A percentile compares a stretch with the other conserved stretches of the same genome.
Evolutionary conservation across 192 early-diverging fungal species (phyloP).

Genomic region (Coemansia asiatica): DNA sequence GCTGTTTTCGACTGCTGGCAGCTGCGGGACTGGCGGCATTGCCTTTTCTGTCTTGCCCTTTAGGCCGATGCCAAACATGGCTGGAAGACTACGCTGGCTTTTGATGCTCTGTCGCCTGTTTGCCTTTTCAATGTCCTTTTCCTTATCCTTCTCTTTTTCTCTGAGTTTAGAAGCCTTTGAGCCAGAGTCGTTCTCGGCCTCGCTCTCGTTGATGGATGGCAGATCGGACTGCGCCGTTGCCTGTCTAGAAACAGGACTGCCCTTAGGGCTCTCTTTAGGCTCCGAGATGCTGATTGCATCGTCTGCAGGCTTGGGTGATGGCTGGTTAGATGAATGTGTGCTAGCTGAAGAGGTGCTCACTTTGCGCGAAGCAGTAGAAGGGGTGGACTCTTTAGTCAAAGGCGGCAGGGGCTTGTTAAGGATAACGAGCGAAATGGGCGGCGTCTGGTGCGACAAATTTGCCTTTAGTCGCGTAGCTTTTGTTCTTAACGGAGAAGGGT

Average conservation of each 20-base stretch:
- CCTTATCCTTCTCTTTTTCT: conserved; percentile 23
- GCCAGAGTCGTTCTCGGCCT: background rate
- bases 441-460: background rate
- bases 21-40: conserved; percentile 40
- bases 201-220: conserved; percentile 4
- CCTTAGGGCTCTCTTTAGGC: background rate
- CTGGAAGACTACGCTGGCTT: conserved; percentile 51
- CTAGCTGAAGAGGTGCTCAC: conserved; percentile 3
- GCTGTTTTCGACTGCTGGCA: conserved; percentile 13
- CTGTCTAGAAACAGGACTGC: background rate
- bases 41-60: conserved; percentile 36
- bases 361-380: background rate
- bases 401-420: conserved; percentile 43
- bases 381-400: background rate
- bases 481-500: background rate
- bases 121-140: conserved; percentile 36
- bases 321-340: background rate
- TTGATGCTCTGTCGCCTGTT: conserved; percentile 53
- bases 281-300: background rate
- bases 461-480: background rate
- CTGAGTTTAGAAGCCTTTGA: background rate
- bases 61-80: conserved; percentile 50
- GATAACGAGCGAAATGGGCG: conserved; percentile 13
- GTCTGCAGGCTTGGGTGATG: background rate
- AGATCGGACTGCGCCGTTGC: background rate